These are phyloP conservation scores for Chlamydomonas eustigma DNA, from an alignment of 139 green algal genomes.

Conservation along the genomic window DNA sequence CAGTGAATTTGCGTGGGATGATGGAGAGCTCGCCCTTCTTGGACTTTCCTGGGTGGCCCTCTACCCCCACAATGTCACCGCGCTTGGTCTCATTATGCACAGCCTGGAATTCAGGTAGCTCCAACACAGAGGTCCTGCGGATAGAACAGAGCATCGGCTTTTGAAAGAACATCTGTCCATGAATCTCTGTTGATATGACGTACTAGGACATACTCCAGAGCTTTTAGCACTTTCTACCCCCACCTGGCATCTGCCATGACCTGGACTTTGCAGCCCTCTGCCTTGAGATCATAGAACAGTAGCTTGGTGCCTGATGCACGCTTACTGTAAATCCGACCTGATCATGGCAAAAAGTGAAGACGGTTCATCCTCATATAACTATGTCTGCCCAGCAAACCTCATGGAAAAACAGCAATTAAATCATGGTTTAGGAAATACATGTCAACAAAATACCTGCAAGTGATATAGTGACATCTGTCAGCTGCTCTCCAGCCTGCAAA, in stretches of 20 bases:
- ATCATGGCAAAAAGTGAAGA: too few relatives aligned
- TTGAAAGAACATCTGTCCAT: too few relatives aligned
- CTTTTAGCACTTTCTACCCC: too few relatives aligned
- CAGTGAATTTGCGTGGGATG: conserved; percentile 69
- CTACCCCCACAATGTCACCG: conserved; percentile 94
- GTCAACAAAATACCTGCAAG: too few relatives aligned
- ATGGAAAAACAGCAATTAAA: too few relatives aligned
- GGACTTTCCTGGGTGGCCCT: conserved; percentile 89
- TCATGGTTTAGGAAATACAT: too few relatives aligned
- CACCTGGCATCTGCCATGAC: conserved; percentile 87
- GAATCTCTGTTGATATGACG: too few relatives aligned
- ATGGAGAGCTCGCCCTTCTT: conserved; percentile 96
- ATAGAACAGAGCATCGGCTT: too few relatives aligned
- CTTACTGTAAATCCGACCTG: conserved; percentile 85
- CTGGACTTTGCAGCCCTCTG: conserved; percentile 88
- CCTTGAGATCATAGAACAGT: conserved; percentile 93
- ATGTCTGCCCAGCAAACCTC: too few relatives aligned
- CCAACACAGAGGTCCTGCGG: conserved; percentile 58
- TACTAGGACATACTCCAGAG: too few relatives aligned
- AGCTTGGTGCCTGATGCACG: conserved; percentile 87
- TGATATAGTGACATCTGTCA: conserved; percentile 45
- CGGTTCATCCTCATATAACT: too few relatives aligned
- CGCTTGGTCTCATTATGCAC: conserved; percentile 81
- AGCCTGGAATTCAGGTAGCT: conserved; percentile 69
- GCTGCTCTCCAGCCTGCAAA: conserved; percentile 62